Evolutionary conservation across 306 rosid genomes (phyloP), one percentile per base, ranked within the genome.

Genomic region (Abrus precatorius): DNA sequence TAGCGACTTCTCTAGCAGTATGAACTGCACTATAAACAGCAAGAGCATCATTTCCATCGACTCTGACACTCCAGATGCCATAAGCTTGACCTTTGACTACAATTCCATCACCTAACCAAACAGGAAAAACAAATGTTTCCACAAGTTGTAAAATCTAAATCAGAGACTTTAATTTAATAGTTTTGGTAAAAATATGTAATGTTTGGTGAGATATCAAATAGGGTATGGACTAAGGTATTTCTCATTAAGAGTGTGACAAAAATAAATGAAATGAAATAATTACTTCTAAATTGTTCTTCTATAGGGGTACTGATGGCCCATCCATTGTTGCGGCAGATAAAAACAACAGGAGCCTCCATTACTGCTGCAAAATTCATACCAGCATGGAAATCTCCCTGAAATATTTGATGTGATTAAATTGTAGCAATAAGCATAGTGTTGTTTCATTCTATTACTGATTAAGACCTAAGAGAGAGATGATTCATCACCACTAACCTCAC

Each of bases 21-120:
- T 45, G 87, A 83, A 89, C 85, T 38, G 97, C 93, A 27, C 68
- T 85, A 67, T 89, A 92, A 32, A 90, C 91, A 47, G 95, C 93
- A 5, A 92, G 86, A 61, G 97, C 87, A 78, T 92, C 97, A 73
- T 90, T 92, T 67, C 97, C 97, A 65, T 90, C 95, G 5, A 92
- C 89, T 66, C 95, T 63, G 13, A 92, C 86, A 80, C 97, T 87
- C 66, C 89, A 79, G 13, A 90, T 85, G 50, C 92, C 95, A 72
- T 92, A 92, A 66, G 87, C 97, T 62, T 79, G 88, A 8, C 95
- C 93, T 84, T 87, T 90, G 40, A 89, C 93, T 20, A 89, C 97
- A 65, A 92, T 20, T 1, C 97, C 97, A 81, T 92, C 97, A 82
- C 95, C 95, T 92, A 74, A 64, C 50, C 80, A 87, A 76, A 70